phyloP scores from a whole-genome alignment of 1,139 yeast genomes.

The Kluyveromyces sp. region DNA sequence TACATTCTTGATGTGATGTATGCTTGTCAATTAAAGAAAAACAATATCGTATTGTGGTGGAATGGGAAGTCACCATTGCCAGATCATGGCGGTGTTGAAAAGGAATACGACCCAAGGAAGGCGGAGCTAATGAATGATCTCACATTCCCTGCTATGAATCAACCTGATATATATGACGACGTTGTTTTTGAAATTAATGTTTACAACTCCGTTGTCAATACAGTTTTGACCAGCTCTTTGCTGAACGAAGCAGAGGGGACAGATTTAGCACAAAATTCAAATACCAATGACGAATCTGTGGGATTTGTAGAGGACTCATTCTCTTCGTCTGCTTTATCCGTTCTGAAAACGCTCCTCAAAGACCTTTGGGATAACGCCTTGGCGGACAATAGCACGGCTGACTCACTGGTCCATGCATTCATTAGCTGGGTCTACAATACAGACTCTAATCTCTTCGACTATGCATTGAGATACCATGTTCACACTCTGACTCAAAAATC shows the following conservation, averaged over 20 bases:
- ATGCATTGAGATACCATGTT: slow-evolving; percentile 75
- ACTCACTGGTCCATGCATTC: slow-evolving; percentile 73
- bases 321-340: slow-evolving; percentile 65
- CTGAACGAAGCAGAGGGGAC: slow-evolving; percentile 89
- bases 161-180: slow-evolving; percentile 73
- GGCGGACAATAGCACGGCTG: slow-evolving; percentile 64
- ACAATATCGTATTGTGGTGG: slow-evolving; percentile 88
- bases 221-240: slow-evolving; percentile 75
- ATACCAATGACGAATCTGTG: slow-evolving; percentile 39
- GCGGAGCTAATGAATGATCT: slow-evolving; percentile 47
- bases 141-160: slow-evolving; percentile 67
- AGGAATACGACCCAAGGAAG: slow-evolving; percentile 39
- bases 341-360: slow-evolving; percentile 68
- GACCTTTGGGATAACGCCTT: slow-evolving; percentile 95
- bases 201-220: slow-evolving; percentile 74
- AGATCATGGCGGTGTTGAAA: slow-evolving; percentile 80
- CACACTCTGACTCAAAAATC: slow-evolving; percentile 84
- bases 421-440: slow-evolving; percentile 84
- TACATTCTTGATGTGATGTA: slow-evolving; percentile 79
- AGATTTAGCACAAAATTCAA: slow-evolving; percentile 51
- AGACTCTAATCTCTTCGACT: slow-evolving; percentile 67
- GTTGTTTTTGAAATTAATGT: slow-evolving; percentile 75
- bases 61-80: slow-evolving; percentile 64
- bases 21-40: slow-evolving; percentile 64
- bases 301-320: slow-evolving; percentile 71